phyloP scores from a whole-genome alignment of 768 basidiomycete genomes.

The Roridomyces roridus region DNA sequence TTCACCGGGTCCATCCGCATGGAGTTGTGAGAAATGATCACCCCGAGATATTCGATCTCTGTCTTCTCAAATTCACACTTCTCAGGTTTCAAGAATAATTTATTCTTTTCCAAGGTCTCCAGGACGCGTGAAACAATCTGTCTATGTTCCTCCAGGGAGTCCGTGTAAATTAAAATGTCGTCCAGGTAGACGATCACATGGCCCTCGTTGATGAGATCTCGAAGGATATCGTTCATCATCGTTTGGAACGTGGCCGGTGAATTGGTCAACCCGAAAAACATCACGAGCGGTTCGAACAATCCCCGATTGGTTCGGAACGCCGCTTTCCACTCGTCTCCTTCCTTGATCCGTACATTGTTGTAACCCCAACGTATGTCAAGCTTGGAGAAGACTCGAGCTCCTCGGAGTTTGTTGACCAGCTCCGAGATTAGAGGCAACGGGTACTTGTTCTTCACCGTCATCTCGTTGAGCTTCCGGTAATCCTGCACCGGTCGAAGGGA shows the following conservation, averaged over 20 bases:
- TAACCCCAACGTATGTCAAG: too few species aligned
- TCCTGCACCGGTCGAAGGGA: too few species aligned
- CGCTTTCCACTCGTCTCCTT: too few species aligned
- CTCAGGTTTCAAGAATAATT: conserved; percentile 9
- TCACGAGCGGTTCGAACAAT: too few species aligned
- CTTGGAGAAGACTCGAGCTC: too few species aligned
- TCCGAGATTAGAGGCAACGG: too few species aligned
- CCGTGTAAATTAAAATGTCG: conserved; percentile 38
- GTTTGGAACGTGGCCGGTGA: conserved; percentile 44
- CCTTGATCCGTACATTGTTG: too few species aligned
- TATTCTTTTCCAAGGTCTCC: background rate
- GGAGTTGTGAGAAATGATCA: background rate
- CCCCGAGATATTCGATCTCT: conserved; percentile 26
- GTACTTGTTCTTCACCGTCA: too few species aligned
- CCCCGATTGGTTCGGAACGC: too few species aligned
- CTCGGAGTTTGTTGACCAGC: too few species aligned
- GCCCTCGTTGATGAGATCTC: conserved; percentile 28
- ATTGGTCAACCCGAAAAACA: too few species aligned
- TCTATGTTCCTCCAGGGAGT: conserved; percentile 26
- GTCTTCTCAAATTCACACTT: conserved; percentile 5
- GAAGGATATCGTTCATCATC: conserved; percentile 24
- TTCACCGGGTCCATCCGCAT: conserved; percentile 2
- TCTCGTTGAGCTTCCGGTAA: too few species aligned
- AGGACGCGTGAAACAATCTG: conserved; percentile 21
- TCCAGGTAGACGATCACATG: conserved; percentile 38